These are phyloP conservation scores for Annulohypoxylon bovei DNA, from an alignment of 495 filamentous ascomycete species.

Conservation along the genomic window DNA sequence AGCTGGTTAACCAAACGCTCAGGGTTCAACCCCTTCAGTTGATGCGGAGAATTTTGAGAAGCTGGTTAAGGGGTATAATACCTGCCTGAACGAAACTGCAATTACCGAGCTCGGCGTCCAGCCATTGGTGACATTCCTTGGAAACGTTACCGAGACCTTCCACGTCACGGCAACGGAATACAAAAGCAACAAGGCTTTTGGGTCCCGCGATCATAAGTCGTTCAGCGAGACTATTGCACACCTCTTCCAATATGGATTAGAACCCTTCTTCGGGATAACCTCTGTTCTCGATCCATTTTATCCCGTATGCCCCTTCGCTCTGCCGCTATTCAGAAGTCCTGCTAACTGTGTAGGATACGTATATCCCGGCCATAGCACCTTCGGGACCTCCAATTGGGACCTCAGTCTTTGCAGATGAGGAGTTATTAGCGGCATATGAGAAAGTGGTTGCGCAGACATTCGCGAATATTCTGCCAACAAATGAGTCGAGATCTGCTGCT, in stretches of 20 bases:
- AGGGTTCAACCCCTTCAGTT: neutral
- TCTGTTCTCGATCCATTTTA: neutral
- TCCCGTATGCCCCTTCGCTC: slow-evolving; percentile 5
- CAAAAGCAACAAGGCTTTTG: slow-evolving; percentile 3
- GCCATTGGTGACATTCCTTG: slow-evolving; percentile 60
- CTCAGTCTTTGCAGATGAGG: neutral
- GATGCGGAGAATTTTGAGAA: slow-evolving; percentile 73
- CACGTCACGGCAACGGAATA: slow-evolving; percentile 4
- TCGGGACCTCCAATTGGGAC: neutral
- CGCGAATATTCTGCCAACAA: slow-evolving; percentile 2
- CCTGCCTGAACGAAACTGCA: slow-evolving; percentile 67
- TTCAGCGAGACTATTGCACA: slow-evolving; percentile 17
- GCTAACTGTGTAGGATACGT: slow-evolving; percentile 9
- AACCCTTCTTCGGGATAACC: slow-evolving; percentile 14
- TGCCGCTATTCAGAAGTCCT: neutral
- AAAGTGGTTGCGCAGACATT: slow-evolving; percentile 3
- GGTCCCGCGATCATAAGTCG: neutral
- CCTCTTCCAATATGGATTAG: neutral
- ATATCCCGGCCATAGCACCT: slow-evolving; percentile 13
- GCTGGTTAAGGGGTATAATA: slow-evolving; percentile 66
- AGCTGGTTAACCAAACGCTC: slow-evolving; percentile 31
- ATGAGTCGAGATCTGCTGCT: slow-evolving; percentile 6
- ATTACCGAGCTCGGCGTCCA: slow-evolving; percentile 61
- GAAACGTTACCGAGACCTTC: slow-evolving; percentile 26
- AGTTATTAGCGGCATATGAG: neutral